Conservation (phyloP, 73 alveolate species). For the Paramecium biaurelia region DNA sequence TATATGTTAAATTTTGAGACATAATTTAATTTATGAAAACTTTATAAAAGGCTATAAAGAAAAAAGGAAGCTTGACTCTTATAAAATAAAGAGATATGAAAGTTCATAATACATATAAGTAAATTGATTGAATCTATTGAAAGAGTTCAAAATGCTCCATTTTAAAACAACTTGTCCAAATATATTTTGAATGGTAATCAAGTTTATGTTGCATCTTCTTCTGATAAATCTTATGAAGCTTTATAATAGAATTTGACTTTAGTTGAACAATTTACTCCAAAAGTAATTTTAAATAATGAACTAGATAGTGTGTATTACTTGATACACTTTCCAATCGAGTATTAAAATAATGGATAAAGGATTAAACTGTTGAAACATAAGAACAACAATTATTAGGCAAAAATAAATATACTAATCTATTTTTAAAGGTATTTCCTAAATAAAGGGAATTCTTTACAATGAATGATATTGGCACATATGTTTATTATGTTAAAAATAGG, state of each 20-base stretch:
- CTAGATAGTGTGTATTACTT: conserved; percentile 7
- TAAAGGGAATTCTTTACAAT: not conserved
- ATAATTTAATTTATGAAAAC: not conserved
- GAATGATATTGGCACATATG: not conserved
- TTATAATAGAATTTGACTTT: not conserved
- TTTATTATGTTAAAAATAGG: not conserved
- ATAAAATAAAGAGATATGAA: not conserved
- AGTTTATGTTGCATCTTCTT: not conserved
- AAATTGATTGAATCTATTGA: not conserved
- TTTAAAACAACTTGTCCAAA: not conserved
- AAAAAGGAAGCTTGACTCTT: not conserved
- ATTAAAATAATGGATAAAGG: not conserved
- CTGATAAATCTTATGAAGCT: not conserved
- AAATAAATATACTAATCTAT: not conserved
- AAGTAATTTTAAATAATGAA: not conserved
- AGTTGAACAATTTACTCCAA: conserved; percentile 13
- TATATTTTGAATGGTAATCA: not conserved
- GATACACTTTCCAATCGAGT: not conserved
- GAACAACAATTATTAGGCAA: not conserved
- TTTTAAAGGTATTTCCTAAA: not conserved
- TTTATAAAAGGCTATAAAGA: not conserved
- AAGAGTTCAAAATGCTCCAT: not conserved
- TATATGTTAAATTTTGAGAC: not conserved
- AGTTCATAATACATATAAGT: not conserved
- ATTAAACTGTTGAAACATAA: not conserved